These are phyloP conservation scores for Lentinula sp. DNA, from an alignment of 768 basidiomycete species.

Conservation along the genomic window DNA sequence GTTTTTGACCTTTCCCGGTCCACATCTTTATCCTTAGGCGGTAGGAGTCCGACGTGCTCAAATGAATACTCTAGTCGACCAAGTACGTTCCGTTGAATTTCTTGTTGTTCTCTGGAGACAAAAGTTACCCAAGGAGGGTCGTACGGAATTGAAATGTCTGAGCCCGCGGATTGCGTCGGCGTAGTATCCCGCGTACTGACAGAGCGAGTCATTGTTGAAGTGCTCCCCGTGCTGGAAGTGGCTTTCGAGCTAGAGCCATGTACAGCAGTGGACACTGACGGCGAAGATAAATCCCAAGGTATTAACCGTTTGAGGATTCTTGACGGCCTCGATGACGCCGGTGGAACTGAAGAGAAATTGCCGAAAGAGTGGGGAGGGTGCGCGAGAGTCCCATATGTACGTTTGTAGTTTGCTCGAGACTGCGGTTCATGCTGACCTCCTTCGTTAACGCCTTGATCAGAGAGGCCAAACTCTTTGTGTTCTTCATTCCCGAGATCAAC, in stretches of 20 bases:
- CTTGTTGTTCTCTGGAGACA: not conserved
- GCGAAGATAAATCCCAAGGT: conserved; percentile 1
- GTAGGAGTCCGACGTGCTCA: conserved; percentile 5
- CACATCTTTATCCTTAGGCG: not conserved
- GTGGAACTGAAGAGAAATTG: not conserved
- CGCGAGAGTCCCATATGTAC: not conserved
- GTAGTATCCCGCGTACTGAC: not conserved
- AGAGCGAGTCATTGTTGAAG: not conserved
- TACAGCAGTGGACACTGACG: not conserved
- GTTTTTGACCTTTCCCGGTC: not conserved
- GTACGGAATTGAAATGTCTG: not conserved
- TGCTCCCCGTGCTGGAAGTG: not conserved
- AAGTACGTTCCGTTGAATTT: not conserved
- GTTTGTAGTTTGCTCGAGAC: not conserved
- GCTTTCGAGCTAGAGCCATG: not conserved
- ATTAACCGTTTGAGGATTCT: conserved; percentile 2
- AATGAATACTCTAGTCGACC: conserved; percentile 3
- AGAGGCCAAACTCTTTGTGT: not conserved
- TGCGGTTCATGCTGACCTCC: not conserved
- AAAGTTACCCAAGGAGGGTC: conserved; percentile 1
- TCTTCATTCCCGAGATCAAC: not conserved
- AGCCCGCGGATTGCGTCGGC: not conserved
- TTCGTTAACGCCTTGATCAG: not conserved
- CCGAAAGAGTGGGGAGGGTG: not conserved
- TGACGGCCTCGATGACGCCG: not conserved